Evolutionary conservation across 805 yeast species (phyloP).

Genomic region (Tetrapisispora nanseiensis): DNA sequence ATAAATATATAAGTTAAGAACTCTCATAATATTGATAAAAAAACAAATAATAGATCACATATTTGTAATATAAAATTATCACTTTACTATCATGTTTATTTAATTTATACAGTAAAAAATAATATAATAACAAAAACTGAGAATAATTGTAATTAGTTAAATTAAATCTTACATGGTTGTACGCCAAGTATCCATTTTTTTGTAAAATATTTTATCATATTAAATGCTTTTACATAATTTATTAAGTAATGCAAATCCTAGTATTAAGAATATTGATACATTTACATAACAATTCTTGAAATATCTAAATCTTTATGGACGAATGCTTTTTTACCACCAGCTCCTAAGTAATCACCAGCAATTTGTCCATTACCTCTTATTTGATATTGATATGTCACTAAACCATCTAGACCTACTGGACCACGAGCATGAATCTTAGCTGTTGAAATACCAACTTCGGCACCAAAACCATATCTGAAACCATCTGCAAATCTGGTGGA

Average conservation of each 20-base stretch:
- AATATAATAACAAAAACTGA: too few species aligned
- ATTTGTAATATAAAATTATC: neutral
- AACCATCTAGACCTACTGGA: slow-evolving; percentile 95
- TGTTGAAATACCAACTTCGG: slow-evolving; percentile 96
- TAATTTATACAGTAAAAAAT: neutral
- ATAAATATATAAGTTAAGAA: too few species aligned
- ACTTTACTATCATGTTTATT: too few species aligned
- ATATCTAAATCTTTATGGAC: slow-evolving; percentile 56
- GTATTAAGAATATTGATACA: neutral
- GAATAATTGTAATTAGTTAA: too few species aligned
- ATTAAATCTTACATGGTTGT: too few species aligned
- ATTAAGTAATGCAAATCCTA: too few species aligned
- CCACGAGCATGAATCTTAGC: slow-evolving; percentile 97
- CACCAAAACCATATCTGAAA: slow-evolving; percentile 95
- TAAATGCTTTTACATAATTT: too few species aligned
- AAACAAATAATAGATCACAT: neutral
- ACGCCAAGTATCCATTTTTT: too few species aligned
- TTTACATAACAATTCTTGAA: slow-evolving; percentile 23
- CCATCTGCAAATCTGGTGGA: slow-evolving; percentile 98
- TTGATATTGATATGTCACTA: slow-evolving; percentile 92
- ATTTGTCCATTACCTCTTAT: slow-evolving; percentile 88
- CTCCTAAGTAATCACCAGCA: slow-evolving; percentile 85
- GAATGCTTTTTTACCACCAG: slow-evolving; percentile 76
- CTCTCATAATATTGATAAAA: neutral
- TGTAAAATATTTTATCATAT: too few species aligned